phyloP scores from a whole-genome alignment of 1,284 basidiomycete species.

The Ustilago trichophora region DNA sequence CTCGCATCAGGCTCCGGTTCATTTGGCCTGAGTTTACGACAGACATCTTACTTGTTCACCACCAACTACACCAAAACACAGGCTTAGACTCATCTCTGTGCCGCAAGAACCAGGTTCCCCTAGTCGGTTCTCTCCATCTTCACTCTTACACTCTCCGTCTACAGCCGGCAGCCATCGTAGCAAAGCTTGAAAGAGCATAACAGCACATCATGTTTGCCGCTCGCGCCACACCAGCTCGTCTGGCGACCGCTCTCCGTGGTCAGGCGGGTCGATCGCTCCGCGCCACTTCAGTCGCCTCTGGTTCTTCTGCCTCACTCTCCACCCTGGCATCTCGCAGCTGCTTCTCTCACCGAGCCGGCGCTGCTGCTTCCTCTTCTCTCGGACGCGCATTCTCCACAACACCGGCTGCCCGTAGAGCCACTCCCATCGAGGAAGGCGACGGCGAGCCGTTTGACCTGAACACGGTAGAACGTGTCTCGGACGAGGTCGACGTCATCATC shows the following conservation, averaged over 20 bases:
- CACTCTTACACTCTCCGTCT: not conserved
- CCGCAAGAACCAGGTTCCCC: no score
- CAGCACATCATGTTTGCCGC: slow-evolving; percentile 28
- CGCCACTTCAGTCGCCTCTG: slow-evolving; percentile 16
- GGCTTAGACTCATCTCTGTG: no score
- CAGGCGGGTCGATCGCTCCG: slow-evolving; percentile 22
- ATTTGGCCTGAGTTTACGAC: no score
- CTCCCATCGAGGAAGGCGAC: slow-evolving; percentile 54
- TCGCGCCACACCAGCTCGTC: slow-evolving; percentile 37
- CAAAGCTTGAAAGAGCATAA: not conserved
- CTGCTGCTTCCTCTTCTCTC: slow-evolving; percentile 11
- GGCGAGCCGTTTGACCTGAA: slow-evolving; percentile 60
- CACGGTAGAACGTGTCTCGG: slow-evolving; percentile 64
- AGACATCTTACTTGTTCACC: no score
- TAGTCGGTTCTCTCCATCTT: not conserved
- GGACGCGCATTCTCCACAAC: slow-evolving; percentile 38
- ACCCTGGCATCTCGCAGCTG: slow-evolving; percentile 15
- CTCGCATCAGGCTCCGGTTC: slow-evolving; percentile 1
- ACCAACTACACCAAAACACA: no score
- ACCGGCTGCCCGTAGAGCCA: slow-evolving; percentile 26
- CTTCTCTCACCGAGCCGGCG: slow-evolving; percentile 12
- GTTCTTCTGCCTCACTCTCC: slow-evolving; percentile 21
- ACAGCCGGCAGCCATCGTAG: not conserved
- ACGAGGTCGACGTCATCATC: slow-evolving; percentile 92
- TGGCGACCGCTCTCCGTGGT: slow-evolving; percentile 26